A percentile compares a stretch with the other conserved stretches of the same genome.
These are phyloP conservation scores for Tetrahymena malaccensis DNA, from an alignment of 73 alveolate genomes.

Conservation along the genomic window DNA sequence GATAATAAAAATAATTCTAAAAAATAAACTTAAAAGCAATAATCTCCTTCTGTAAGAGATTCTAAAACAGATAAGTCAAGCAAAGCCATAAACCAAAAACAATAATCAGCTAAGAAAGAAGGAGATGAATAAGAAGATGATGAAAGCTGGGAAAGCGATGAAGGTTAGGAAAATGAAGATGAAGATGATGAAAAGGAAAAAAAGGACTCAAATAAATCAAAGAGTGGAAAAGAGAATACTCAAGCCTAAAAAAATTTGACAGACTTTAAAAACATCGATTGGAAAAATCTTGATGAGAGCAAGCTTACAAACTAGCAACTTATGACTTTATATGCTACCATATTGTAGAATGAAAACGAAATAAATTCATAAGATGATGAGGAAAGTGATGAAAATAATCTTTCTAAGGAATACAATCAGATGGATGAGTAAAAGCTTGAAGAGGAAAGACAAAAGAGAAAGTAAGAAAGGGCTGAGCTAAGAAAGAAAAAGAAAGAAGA, in stretches of 20 bases:
- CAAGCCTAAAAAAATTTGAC: background rate
- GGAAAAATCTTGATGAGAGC: background rate
- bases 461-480: background rate
- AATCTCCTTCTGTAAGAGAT: background rate
- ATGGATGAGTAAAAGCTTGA: background rate
- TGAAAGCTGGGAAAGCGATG: background rate
- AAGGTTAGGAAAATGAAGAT: background rate
- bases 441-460: background rate
- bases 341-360: background rate
- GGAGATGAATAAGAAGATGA: background rate
- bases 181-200: background rate
- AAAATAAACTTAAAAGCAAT: background rate
- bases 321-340: background rate
- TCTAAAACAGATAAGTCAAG: background rate
- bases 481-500: background rate
- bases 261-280: background rate
- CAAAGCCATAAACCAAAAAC: background rate
- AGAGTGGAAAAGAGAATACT: background rate
- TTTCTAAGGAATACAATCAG: background rate
- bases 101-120: background rate
- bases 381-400: background rate
- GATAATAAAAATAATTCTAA: background rate
- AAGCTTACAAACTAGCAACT: background rate
- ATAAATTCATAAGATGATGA: background rate
- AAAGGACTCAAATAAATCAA: background rate